Percentiles rank a stretch among this genome's conserved stretches.
These are phyloP conservation scores for Trichoderma afroharzianum DNA, from an alignment of 2,329 filamentous ascomycete genomes.

Conservation along the genomic window DNA sequence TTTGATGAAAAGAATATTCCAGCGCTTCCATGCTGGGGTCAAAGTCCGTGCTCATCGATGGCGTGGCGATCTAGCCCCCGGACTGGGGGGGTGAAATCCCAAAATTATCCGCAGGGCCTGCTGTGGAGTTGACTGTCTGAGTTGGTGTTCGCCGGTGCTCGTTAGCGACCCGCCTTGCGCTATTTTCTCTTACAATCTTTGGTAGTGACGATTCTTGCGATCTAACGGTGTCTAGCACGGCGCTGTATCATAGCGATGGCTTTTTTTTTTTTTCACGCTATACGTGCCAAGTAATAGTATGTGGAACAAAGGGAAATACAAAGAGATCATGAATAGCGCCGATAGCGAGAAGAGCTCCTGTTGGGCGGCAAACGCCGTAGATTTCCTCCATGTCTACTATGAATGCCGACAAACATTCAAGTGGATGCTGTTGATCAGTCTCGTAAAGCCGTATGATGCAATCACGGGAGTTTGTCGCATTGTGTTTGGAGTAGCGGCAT, in stretches of 20 bases:
- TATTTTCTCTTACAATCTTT: background rate
- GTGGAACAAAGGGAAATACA: background rate
- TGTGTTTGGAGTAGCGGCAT: background rate
- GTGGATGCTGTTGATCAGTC: background rate
- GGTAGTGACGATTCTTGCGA: background rate
- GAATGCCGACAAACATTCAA: background rate
- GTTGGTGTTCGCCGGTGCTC: background rate
- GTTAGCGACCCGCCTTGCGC: slow-evolving; percentile 5
- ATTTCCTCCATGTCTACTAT: background rate
- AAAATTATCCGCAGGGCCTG: slow-evolving; percentile 21
- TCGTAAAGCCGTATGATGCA: background rate
- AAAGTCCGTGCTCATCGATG: slow-evolving; percentile 15
- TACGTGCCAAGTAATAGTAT: background rate
- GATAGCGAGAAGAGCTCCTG: background rate
- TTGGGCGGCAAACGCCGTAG: background rate
- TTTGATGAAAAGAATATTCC: slow-evolving; percentile 16
- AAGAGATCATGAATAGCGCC: background rate
- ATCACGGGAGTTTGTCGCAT: background rate
- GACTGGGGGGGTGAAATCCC: slow-evolving; percentile 13
- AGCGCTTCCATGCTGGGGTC: slow-evolving; percentile 14
- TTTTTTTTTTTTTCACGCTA: background rate
- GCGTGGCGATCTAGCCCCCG: slow-evolving; percentile 21
- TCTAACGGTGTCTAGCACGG: background rate
- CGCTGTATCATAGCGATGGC: background rate
- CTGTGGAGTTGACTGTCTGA: background rate